phyloP scores from a whole-genome alignment of 768 basidiomycete genomes.

The Pleurotus cornucopiae region DNA sequence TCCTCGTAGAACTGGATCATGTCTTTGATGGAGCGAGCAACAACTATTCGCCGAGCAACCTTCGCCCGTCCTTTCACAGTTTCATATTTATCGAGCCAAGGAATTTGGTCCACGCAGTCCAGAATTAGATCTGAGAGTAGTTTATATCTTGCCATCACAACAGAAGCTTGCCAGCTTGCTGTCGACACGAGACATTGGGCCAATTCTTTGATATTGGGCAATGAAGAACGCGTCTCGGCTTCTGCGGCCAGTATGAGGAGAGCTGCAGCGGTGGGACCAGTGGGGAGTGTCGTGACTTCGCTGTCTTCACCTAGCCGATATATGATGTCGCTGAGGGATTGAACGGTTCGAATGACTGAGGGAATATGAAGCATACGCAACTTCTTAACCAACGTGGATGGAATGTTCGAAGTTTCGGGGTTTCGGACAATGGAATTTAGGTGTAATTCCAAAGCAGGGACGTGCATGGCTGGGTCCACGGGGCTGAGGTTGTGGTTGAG shows the following conservation, averaged over 20 bases:
- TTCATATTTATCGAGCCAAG: slow-evolving; percentile 66
- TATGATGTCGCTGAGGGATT: slow-evolving; percentile 40
- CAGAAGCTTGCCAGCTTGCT: slow-evolving; percentile 44
- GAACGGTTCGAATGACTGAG: slow-evolving; percentile 39
- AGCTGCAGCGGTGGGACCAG: slow-evolving; percentile 58
- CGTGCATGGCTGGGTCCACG: slow-evolving; percentile 56
- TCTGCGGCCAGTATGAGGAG: slow-evolving; percentile 68
- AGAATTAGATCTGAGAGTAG: slow-evolving; percentile 56
- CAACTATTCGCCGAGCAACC: slow-evolving; percentile 56
- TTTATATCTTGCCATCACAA: slow-evolving; percentile 70
- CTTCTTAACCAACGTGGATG: slow-evolving; percentile 26
- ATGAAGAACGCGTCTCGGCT: slow-evolving; percentile 50
- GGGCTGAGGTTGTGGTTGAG: slow-evolving; percentile 51
- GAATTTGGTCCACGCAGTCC: slow-evolving; percentile 58
- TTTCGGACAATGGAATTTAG: slow-evolving; percentile 36
- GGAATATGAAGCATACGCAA: slow-evolving; percentile 35
- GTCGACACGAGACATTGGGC: slow-evolving; percentile 51
- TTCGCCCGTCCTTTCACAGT: slow-evolving; percentile 51
- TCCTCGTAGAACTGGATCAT: slow-evolving; percentile 66
- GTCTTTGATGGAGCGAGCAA: slow-evolving; percentile 67
- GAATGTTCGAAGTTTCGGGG: slow-evolving; percentile 18
- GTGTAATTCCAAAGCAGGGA: slow-evolving; percentile 53
- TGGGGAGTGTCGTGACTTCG: slow-evolving; percentile 32
- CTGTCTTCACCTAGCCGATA: slow-evolving; percentile 31
- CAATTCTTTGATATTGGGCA: slow-evolving; percentile 53